phyloP scores from a whole-genome alignment of 2,329 filamentous ascomycete genomes.

The Ceratocystis cubensis region DNA sequence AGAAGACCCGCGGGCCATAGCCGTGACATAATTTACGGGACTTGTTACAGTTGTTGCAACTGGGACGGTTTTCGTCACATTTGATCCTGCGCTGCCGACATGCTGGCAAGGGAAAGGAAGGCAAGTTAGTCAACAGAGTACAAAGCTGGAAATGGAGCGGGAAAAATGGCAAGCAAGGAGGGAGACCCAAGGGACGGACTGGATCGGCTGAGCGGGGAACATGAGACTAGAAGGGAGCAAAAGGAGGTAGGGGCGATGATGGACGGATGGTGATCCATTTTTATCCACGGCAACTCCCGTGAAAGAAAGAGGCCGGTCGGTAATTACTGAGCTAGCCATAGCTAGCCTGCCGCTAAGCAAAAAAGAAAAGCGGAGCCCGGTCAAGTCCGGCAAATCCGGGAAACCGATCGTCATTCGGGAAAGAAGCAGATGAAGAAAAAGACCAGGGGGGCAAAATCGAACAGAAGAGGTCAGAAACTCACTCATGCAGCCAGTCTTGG shows the following conservation, averaged over 20 bases:
- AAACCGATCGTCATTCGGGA: background rate
- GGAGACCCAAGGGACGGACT: background rate
- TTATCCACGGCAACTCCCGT: background rate
- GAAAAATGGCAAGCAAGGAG: background rate
- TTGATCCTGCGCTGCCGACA: slow-evolving; percentile 94
- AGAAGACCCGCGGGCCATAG: slow-evolving; percentile 68
- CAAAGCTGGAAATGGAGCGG: background rate
- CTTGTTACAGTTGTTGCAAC: slow-evolving; percentile 74
- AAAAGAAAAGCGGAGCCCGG: background rate
- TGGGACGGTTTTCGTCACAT: slow-evolving; percentile 80
- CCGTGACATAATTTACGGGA: slow-evolving; percentile 75
- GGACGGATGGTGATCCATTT: too few relatives aligned
- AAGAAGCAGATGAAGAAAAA: background rate
- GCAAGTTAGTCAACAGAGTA: background rate
- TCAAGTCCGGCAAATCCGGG: background rate
- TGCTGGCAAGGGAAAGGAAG: slow-evolving; percentile 36
- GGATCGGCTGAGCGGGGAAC: too few relatives aligned
- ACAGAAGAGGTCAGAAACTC: slow-evolving; percentile 29
- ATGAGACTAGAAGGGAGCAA: too few relatives aligned
- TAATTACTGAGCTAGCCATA: too few relatives aligned
- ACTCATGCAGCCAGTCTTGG: slow-evolving; percentile 89
- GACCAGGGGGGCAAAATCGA: background rate
- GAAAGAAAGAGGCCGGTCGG: too few relatives aligned
- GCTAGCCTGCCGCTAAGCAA: background rate
- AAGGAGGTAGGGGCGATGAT: too few relatives aligned